Evolutionary conservation across 192 early-diverging fungal species (phyloP), one percentile per base, ranked within the genome.

Genomic region (Dissophora ornata): DNA sequence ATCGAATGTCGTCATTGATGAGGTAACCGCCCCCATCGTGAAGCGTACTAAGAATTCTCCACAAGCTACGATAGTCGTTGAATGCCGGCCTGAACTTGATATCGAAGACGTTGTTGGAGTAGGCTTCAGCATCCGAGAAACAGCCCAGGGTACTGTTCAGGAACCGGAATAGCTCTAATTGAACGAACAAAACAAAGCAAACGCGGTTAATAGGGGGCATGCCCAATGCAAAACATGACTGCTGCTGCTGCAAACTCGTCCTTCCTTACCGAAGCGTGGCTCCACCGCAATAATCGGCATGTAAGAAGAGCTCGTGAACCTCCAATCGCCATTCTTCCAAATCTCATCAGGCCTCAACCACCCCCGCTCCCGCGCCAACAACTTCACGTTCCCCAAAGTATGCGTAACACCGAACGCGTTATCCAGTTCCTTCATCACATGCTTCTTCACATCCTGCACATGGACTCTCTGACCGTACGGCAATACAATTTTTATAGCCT

Each of bases 391-490:
- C 0, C 44, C 57, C 3, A 47, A 29, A 2, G 5, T 5, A 51
- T 30, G 30, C 4, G 2, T n/a, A n/a, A n/a, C n/a, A 16, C 4
- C 4, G 19, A 51, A n/a, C n/a, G n/a, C 68, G 7, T 48, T 15
- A 18, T 60, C 30, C 16, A 71, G 7, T 7, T 52, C 57, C 24
- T 38, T 28, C 18, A 55, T 11, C 41, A 42, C 68, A 12, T 16
- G 15, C 12, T 40, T 46, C 52, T 62, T 71, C 30, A 71, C 58
- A 29, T 71, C 68, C 11, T 41, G 16, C 11, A 71, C 68, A 38
- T 71, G 68, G 3, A 62, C 34, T 9, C 29, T 46, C 0, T 13
- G 19, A 0, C 52, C 34, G 2, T 28, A 61, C 1, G 68, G 68
- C 16, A 71, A 11, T 7, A n/a, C 19, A 33, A 71, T 34, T 32